Evolutionary conservation across 2,329 filamentous ascomycete genomes (phyloP), one percentile per base, ranked within the genome.

Genomic region (Elsinoe ampelina): DNA sequence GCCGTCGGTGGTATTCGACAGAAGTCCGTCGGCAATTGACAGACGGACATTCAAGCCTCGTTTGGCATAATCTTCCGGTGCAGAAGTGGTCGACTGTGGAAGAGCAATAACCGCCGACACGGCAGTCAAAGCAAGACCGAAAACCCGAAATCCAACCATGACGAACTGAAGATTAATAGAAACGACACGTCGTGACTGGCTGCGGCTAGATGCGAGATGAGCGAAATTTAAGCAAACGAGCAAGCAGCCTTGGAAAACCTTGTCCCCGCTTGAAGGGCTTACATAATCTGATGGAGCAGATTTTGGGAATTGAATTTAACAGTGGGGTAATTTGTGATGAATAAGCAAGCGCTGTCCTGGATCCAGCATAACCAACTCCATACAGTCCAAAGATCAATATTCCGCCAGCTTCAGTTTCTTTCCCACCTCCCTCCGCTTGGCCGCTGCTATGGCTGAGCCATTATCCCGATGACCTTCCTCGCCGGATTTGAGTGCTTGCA

Each of bases 401-500:
- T 89, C 86, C 55, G 79, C 80, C 67, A 89, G 67, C 61, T 83
- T 75, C 67, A 91, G 66, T 71, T 86, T 87, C 77, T 89, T 85
- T 34, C 87, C 87, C 6, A 91, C 80, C 60, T 89, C 84, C 62
- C 85, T 76, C 60, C 85, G 75, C 42, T 80, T 79, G 3, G 78
- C 79, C 10, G 83, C 83, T 57, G 81, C 76, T 10, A 41, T 22
- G 7, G 52, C 38, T 2, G 22, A n/a, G n/a, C 39, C 79, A 42
- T 71, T 74, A 2, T 72, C 68, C 34, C 63, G 65, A 55, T 81
- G 78, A 5, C 75, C 70, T 3, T 73, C 76, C 57, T 82, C 77
- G 52, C 85, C 80, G 2, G 85, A 85, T 68, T 91, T 91, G 58
- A 95, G 81, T 1, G 90, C 89, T 69, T 95, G 88, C 20, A 93